Evolutionary conservation across 31 red algal species (phyloP).

Genomic region (Porphyra umbilicalis): DNA sequence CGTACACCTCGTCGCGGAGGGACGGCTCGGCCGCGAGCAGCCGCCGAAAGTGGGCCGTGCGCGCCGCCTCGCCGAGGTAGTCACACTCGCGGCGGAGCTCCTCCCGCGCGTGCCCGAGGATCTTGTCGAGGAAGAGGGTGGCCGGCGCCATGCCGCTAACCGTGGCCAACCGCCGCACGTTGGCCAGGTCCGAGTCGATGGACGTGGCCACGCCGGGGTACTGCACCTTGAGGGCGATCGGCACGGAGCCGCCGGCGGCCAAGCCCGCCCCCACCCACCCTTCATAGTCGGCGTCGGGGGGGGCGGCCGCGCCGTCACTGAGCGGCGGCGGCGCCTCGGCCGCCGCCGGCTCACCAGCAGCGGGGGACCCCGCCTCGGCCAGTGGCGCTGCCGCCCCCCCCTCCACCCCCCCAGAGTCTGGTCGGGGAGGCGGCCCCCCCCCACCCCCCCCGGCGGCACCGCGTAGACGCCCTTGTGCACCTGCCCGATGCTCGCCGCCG

Average conservation of each 20-base stretch:
- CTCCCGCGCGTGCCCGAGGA: constrained; percentile 33
- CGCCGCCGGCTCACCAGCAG: neutral
- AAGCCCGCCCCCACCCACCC: neutral
- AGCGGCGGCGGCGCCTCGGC: neutral
- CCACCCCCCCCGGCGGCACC: neutral
- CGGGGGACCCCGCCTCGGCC: neutral
- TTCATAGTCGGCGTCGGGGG: neutral
- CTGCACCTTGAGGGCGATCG: constrained; percentile 72
- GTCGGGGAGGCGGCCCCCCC: too few species aligned
- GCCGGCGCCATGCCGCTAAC: constrained; percentile 18
- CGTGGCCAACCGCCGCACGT: constrained; percentile 45
- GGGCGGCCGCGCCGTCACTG: too few species aligned
- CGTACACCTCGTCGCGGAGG: constrained; percentile 23
- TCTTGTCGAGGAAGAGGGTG: constrained; percentile 40
- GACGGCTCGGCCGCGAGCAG: constrained; percentile 12
- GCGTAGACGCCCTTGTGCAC: constrained; percentile 40
- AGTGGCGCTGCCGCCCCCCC: neutral
- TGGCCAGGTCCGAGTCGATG: constrained; percentile 60
- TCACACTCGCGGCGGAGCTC: constrained; percentile 64
- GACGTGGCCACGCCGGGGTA: constrained; percentile 69
- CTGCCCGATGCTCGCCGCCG: constrained; percentile 77
- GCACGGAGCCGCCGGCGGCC: neutral
- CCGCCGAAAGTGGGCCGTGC: constrained; percentile 36
- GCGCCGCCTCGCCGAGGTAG: constrained; percentile 48
- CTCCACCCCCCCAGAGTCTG: neutral